Evolutionary conservation across 768 basidiomycete genomes (phyloP).

Genomic region (Sporobolomyces roseus): DNA sequence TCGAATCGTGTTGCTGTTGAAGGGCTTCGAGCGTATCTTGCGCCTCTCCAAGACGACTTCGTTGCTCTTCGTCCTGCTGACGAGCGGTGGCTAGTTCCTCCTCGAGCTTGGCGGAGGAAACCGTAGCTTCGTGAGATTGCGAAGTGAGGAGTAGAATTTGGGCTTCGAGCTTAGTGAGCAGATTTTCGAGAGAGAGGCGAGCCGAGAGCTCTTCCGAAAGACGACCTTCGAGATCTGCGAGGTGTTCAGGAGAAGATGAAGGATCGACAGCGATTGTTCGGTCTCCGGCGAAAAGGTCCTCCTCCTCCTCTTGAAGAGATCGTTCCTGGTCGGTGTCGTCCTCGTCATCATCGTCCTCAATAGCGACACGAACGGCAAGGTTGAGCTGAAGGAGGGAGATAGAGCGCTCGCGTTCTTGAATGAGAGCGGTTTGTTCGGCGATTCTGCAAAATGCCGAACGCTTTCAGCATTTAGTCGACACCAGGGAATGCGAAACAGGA

Average conservation of each 20-base stretch:
- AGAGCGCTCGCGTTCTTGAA: constrained; percentile 6
- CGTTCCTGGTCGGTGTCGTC: background rate
- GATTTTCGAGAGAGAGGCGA: background rate
- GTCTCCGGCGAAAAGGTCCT: background rate
- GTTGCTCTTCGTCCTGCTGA: background rate
- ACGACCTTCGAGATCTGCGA: constrained; percentile 7
- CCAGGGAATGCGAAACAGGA: background rate
- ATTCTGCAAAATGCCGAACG: background rate
- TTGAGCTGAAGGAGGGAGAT: constrained; percentile 33
- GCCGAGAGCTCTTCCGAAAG: constrained; percentile 5
- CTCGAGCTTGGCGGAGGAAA: background rate
- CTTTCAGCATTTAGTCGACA: no score
- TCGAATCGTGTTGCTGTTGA: background rate
- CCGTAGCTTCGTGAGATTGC: background rate
- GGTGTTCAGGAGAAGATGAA: background rate
- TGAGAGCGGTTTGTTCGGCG: background rate
- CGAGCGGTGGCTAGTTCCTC: constrained; percentile 17
- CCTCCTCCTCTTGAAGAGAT: constrained; percentile 10
- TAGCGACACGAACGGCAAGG: constrained; percentile 27
- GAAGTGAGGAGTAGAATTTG: background rate
- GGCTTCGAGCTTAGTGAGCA: background rate
- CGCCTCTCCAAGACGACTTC: background rate
- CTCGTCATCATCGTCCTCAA: constrained; percentile 27
- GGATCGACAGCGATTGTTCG: constrained; percentile 3
- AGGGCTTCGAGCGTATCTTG: background rate